These are phyloP conservation scores for Lecanoromycetidae sp. DNA, from an alignment of 2,329 filamentous ascomycete species.

Conservation along the genomic window DNA sequence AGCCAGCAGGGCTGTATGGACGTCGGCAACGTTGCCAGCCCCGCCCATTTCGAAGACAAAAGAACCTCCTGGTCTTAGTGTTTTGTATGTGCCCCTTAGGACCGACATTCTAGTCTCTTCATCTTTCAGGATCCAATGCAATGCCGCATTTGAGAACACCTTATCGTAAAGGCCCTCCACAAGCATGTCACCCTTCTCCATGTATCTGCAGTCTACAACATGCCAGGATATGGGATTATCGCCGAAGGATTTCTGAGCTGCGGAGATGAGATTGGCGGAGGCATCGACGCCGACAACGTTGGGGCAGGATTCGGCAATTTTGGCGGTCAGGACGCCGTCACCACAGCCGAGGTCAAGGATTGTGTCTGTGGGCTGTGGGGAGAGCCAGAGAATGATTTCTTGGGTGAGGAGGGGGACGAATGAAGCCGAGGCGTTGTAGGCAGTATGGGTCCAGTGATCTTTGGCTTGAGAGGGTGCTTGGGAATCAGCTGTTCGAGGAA, in stretches of 20 bases:
- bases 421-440: constrained; percentile 48
- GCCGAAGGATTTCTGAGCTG: constrained; percentile 36
- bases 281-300: constrained; percentile 47
- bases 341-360: constrained; percentile 55
- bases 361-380: constrained; percentile 45
- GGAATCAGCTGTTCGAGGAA: no score
- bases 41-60: constrained; percentile 64
- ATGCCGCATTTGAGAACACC: constrained; percentile 53
- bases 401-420: constrained; percentile 52
- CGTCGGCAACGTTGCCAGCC: constrained; percentile 54
- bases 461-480: not conserved
- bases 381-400: constrained; percentile 47
- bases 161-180: constrained; percentile 35
- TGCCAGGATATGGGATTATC: constrained; percentile 30
- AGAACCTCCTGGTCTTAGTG: constrained; percentile 43
- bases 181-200: constrained; percentile 23
- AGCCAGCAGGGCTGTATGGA: constrained; percentile 45
- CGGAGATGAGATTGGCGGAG: constrained; percentile 46
- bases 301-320: constrained; percentile 39
- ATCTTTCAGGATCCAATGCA: constrained; percentile 53
- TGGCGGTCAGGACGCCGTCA: constrained; percentile 47
- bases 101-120: constrained; percentile 36
- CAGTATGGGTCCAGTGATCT: constrained; percentile 17
- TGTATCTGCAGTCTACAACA: constrained; percentile 27
- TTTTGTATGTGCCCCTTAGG: constrained; percentile 41